Evolutionary conservation across 371 early-diverging fungal species (phyloP), one percentile per base, ranked within the genome.

Genomic region (Blakeslea trispora): DNA sequence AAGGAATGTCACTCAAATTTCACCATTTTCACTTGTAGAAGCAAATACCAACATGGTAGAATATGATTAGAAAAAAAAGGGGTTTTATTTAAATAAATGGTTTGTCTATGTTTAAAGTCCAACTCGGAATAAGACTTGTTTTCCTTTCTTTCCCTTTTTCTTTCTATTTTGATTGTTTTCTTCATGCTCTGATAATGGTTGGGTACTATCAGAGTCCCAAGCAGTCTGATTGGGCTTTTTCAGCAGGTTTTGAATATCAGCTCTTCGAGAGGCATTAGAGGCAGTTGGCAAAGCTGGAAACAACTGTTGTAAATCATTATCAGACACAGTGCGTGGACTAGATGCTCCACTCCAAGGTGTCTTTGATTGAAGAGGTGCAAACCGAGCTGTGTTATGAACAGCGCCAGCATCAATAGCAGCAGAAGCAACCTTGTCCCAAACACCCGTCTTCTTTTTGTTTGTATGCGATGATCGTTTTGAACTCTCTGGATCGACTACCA

Each of bases 61-160:
- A 47, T 37, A 63, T 6, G 57, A 63, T 22, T 59, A 50, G 52
- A 45, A 23, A 46, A 14, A 28, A 21, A 45, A 17, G 34, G 2
- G 45, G 15, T 17, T 34, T 43, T 45, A 39, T 45, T 50, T 40
- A 17, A 24, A 23, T 18, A 31, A 21, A 34, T 6, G 7, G 14
- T n/a, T 15, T 35, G 22, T 19, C 37, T 13, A 8, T 52, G 2
- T 43, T 39, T 60, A 65, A 44, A 78, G 69, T 24, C 85, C 85
- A 46, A 85, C 83, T 44, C 82, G 81, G 50, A 85, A 77, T 45
- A 85, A 63, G 34, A 82, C 75, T 59, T 83, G 80, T 59, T 83
- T 67, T 24, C 59, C 76, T 61, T 84, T 82, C 58, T 79, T 81
- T n/a, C 75, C 75, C 68, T 82, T 83, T 50, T 79, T 70, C 44